Evolutionary conservation across 495 filamentous ascomycete genomes (phyloP).

Genomic region (Podospora fimiseda): DNA sequence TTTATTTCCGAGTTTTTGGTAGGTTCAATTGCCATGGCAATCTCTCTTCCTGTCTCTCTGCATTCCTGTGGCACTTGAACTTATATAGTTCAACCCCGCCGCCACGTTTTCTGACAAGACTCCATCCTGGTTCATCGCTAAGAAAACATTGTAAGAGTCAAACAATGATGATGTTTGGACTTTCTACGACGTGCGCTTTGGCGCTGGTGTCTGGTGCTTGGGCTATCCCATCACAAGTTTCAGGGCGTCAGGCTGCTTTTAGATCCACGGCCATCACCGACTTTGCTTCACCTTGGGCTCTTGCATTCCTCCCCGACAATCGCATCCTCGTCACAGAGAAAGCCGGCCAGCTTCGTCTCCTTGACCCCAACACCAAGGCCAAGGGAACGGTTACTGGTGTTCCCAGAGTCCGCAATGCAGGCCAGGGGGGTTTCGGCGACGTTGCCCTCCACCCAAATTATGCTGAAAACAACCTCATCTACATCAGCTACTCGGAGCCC

Average conservation of each 20-base stretch:
- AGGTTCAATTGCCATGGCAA: no score
- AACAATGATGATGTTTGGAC: constrained; percentile 28
- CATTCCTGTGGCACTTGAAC: no score
- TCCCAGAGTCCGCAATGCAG: constrained; percentile 29
- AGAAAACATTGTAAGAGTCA: no score
- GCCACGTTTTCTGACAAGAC: no score
- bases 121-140: no score
- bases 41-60: no score
- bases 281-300: constrained; percentile 29
- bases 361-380: constrained; percentile 29
- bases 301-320: constrained; percentile 33
- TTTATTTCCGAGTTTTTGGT: no score
- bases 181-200: constrained; percentile 29
- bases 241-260: constrained; percentile 28
- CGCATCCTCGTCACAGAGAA: constrained; percentile 32
- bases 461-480: constrained; percentile 30
- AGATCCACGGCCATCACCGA: constrained; percentile 26
- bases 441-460: constrained; percentile 31
- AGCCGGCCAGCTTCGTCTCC: constrained; percentile 28
- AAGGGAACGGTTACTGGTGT: constrained; percentile 30
- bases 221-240: constrained; percentile 26
- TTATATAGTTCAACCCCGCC: no score
- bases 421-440: constrained; percentile 32
- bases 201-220: constrained; percentile 28
- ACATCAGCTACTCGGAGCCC: constrained; percentile 33